Evolutionary conservation across 495 filamentous ascomycete genomes (phyloP).

Genomic region (Neurospora pannonica): DNA sequence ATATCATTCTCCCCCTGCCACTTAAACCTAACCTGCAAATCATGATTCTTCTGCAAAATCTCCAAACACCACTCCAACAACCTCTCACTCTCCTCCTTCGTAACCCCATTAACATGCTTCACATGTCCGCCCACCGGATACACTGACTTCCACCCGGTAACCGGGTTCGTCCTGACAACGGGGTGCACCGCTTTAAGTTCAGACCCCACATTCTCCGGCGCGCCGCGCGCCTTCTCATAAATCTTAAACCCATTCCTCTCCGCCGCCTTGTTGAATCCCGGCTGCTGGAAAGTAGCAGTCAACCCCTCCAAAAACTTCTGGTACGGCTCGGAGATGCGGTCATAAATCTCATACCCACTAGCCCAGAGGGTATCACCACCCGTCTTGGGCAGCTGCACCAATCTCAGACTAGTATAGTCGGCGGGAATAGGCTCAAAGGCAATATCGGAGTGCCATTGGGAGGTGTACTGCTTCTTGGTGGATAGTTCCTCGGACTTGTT

Average conservation of each 20-base stretch:
- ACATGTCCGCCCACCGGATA: conserved; percentile 58
- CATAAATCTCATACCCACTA: conserved; percentile 65
- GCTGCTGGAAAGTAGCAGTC: conserved; percentile 54
- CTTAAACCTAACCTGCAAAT: conserved; percentile 58
- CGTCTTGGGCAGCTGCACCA: conserved; percentile 51
- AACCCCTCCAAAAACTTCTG: conserved; percentile 59
- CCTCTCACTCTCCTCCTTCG: conserved; percentile 48
- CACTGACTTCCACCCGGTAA: conserved; percentile 68
- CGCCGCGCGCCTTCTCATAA: conserved; percentile 48
- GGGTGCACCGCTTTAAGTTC: conserved; percentile 55
- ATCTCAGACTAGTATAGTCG: conserved; percentile 52
- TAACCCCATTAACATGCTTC: conserved; percentile 55
- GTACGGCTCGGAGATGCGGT: conserved; percentile 55
- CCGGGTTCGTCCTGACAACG: conserved; percentile 66
- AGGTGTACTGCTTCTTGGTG: conserved; percentile 28
- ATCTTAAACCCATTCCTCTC: conserved; percentile 44
- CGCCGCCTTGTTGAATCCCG: conserved; percentile 46
- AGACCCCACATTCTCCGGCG: conserved; percentile 53
- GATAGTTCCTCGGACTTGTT: conserved; percentile 9
- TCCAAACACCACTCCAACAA: conserved; percentile 50
- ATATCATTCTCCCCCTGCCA: conserved; percentile 55
- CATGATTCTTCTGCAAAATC: conserved; percentile 62
- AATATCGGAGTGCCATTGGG: conserved; percentile 57
- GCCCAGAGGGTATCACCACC: conserved; percentile 58
- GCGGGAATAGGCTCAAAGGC: conserved; percentile 54